Percentiles rank a stretch among this genome's conserved stretches.
These are phyloP conservation scores for Staphylotrichum tortipilum DNA, from an alignment of 495 filamentous ascomycete genomes.

Conservation along the genomic window DNA sequence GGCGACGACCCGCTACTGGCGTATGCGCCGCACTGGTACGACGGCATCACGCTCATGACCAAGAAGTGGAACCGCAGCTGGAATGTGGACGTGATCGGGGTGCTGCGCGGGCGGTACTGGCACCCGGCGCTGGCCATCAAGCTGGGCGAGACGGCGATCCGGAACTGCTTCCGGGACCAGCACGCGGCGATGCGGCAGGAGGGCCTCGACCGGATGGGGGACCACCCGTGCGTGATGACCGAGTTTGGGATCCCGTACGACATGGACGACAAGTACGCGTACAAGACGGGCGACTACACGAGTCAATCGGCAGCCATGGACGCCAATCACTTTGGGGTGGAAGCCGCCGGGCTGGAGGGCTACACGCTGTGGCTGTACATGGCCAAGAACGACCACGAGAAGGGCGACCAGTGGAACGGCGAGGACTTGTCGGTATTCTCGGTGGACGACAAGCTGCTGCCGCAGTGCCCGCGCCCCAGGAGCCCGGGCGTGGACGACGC, in stretches of 20 bases:
- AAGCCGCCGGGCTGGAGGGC: constrained; percentile 70
- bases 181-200: constrained; percentile 81
- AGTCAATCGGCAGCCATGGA: constrained; percentile 93
- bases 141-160: constrained; percentile 87
- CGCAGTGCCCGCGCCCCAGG: constrained; percentile 39
- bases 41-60: constrained; percentile 91
- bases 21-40: constrained; percentile 92
- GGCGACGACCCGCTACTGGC: constrained; percentile 77
- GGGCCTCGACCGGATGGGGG: constrained; percentile 81
- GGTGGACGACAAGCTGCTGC: constrained; percentile 65
- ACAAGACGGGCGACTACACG: constrained; percentile 91
- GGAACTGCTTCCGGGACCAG: constrained; percentile 89
- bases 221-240: constrained; percentile 82
- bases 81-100: constrained; percentile 92
- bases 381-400: constrained; percentile 73
- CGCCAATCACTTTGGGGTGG: constrained; percentile 89
- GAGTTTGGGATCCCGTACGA: constrained; percentile 98
- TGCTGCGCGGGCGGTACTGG: constrained; percentile 80
- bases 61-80: constrained; percentile 98
- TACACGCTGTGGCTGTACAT: constrained; percentile 88
- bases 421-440: constrained; percentile 92
- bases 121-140: constrained; percentile 85
- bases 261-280: constrained; percentile 93
- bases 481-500: constrained; percentile 31
- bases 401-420: constrained; percentile 95